phyloP scores from a whole-genome alignment of 495 filamentous ascomycete species.

The Aspergillus nidulans region DNA sequence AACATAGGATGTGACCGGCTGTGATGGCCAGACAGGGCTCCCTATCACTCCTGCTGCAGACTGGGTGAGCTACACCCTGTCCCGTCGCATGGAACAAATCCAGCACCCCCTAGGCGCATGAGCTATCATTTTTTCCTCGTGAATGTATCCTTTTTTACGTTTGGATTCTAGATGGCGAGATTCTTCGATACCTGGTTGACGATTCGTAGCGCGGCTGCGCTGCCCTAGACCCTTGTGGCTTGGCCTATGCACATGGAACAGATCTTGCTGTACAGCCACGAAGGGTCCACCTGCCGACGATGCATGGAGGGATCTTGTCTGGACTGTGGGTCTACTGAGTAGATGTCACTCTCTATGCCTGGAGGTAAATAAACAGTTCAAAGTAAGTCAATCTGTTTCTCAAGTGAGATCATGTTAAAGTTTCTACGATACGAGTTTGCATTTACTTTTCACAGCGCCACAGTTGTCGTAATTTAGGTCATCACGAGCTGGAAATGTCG shows the following conservation, averaged over 20 bases:
- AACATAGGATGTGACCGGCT: too few species aligned
- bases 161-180: too few species aligned
- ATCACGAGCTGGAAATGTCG: too few species aligned
- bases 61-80: too few species aligned
- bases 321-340: neutral
- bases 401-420: neutral
- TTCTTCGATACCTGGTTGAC: too few species aligned
- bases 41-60: too few species aligned
- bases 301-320: neutral
- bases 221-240: neutral
- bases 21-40: too few species aligned
- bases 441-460: neutral
- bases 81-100: too few species aligned
- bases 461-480: neutral
- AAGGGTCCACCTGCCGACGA: neutral
- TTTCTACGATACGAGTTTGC: neutral
- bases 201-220: too few species aligned
- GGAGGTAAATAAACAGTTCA: neutral
- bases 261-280: neutral
- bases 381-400: neutral
- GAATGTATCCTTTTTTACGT: too few species aligned
- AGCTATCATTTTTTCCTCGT: too few species aligned
- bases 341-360: neutral
- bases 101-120: too few species aligned
- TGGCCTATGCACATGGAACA: neutral